These are phyloP conservation scores for Aspergillus funiculosus DNA, from an alignment of 495 filamentous ascomycete genomes.

Conservation along the genomic window DNA sequence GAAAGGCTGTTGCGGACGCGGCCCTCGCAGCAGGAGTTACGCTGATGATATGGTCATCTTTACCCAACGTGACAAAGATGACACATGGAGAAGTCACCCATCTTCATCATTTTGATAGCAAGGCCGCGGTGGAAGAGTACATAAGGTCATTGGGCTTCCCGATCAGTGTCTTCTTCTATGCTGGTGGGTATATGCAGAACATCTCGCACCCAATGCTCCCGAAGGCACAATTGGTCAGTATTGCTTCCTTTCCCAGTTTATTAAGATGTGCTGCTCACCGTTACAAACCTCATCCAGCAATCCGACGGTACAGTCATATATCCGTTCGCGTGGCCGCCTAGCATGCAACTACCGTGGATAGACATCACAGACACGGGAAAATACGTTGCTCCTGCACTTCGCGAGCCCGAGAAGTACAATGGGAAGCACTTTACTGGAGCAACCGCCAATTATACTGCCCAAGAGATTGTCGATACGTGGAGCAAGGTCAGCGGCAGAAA, in stretches of 20 bases:
- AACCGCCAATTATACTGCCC: constrained; percentile 28
- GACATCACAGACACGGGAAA: constrained; percentile 46
- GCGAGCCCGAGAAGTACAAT: constrained; percentile 45
- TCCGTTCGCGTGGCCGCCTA: too few species aligned
- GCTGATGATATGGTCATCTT: constrained; percentile 45
- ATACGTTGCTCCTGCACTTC: constrained; percentile 47
- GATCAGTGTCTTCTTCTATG: constrained; percentile 39
- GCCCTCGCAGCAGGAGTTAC: constrained; percentile 35
- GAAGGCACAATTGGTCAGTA: too few species aligned
- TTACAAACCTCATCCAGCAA: too few species aligned
- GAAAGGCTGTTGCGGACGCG: constrained; percentile 39
- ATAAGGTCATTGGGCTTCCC: constrained; percentile 35
- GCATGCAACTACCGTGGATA: constrained; percentile 37
- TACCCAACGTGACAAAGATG: constrained; percentile 25
- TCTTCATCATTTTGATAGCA: constrained; percentile 34
- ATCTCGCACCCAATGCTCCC: too few species aligned
- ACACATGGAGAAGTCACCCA: neutral
- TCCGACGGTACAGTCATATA: too few species aligned
- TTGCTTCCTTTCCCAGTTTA: too few species aligned
- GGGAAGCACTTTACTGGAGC: constrained; percentile 42
- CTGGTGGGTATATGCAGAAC: constrained; percentile 50
- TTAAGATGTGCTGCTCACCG: too few species aligned
- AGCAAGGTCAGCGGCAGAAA: too few species aligned
- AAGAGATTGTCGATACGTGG: constrained; percentile 33
- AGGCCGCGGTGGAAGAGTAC: constrained; percentile 30